These are phyloP conservation scores for Papilionanthe hybrid DNA, from an alignment of 116 monocot genomes.

Conservation along the genomic window DNA sequence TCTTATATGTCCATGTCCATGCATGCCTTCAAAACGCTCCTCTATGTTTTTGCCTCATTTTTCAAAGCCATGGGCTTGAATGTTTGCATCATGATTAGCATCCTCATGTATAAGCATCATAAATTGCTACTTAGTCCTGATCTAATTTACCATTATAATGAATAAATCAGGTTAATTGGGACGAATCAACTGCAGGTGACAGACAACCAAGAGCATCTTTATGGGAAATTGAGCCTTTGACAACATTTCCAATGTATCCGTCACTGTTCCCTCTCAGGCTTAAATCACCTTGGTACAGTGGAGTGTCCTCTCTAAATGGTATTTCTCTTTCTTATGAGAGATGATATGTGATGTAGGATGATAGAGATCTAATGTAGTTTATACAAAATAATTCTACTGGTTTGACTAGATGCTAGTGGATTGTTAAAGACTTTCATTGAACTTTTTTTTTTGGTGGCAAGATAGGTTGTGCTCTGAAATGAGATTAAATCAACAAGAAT, in stretches of 20 bases:
- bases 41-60: background rate
- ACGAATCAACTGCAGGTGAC: slow-evolving; percentile 87
- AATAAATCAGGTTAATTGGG: slow-evolving; percentile 76
- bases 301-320: slow-evolving; percentile 60
- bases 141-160: background rate
- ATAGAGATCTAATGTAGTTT: too few species aligned
- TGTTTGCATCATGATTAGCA: background rate
- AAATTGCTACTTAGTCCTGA: slow-evolving; percentile 3
- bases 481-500: too few species aligned
- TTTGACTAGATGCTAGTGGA: too few species aligned
- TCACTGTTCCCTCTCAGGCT: slow-evolving; percentile 72
- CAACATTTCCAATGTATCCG: slow-evolving; percentile 90
- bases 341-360: background rate
- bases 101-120: background rate
- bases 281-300: slow-evolving; percentile 77
- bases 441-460: too few species aligned
- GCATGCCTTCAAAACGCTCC: background rate
- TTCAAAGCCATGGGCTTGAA: background rate
- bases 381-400: too few species aligned
- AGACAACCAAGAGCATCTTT: slow-evolving; percentile 88
- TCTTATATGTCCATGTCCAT: background rate
- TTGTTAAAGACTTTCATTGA: too few species aligned
- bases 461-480: too few species aligned
- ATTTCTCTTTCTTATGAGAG: background rate
- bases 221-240: slow-evolving; percentile 90